Conservation (phyloP, 2,329 filamentous ascomycete genomes). For the Madurella mycetomatis region DNA sequence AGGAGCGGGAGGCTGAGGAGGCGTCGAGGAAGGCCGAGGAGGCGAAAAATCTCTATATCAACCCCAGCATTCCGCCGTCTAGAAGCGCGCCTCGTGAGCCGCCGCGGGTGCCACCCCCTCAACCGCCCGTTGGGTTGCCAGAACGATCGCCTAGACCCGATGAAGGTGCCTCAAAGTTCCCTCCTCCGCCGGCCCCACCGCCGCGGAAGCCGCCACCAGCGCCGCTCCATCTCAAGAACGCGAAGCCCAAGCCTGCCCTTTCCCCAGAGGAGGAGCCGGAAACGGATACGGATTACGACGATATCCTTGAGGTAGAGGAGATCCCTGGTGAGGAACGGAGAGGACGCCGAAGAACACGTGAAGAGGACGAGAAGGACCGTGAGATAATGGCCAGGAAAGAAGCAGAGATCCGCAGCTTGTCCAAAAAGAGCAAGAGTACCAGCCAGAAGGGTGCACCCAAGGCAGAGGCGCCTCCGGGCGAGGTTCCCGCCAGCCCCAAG, state of each 20-base stretch:
- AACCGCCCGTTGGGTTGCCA: conserved; percentile 39
- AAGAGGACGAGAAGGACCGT: conserved; percentile 78
- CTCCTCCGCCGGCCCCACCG: conserved; percentile 52
- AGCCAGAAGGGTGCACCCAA: conserved; percentile 46
- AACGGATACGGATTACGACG: conserved; percentile 79
- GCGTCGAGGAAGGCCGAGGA: conserved; percentile 44
- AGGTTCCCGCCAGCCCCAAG: conserved; percentile 38
- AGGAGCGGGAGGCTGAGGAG: conserved; percentile 45
- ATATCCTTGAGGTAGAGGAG: conserved; percentile 66
- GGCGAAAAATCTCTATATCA: conserved; percentile 47
- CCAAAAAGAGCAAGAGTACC: conserved; percentile 63
- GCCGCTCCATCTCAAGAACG: conserved; percentile 65
- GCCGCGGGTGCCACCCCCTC: conserved; percentile 50
- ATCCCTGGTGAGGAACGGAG: conserved; percentile 54
- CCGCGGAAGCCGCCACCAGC: conserved; percentile 80
- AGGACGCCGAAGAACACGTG: conserved; percentile 76
- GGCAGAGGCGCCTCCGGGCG: conserved; percentile 33
- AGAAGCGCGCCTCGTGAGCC: conserved; percentile 51
- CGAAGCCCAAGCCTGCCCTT: conserved; percentile 29
- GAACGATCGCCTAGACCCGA: conserved; percentile 43
- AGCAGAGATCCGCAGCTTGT: conserved; percentile 65
- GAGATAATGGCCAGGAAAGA: conserved; percentile 64
- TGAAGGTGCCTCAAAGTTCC: conserved; percentile 47
- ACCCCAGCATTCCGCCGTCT: conserved; percentile 51
- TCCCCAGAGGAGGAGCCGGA: conserved; percentile 52